These are phyloP conservation scores for Ophiostoma ulmi DNA, from an alignment of 2,329 filamentous ascomycete genomes.

Conservation along the genomic window DNA sequence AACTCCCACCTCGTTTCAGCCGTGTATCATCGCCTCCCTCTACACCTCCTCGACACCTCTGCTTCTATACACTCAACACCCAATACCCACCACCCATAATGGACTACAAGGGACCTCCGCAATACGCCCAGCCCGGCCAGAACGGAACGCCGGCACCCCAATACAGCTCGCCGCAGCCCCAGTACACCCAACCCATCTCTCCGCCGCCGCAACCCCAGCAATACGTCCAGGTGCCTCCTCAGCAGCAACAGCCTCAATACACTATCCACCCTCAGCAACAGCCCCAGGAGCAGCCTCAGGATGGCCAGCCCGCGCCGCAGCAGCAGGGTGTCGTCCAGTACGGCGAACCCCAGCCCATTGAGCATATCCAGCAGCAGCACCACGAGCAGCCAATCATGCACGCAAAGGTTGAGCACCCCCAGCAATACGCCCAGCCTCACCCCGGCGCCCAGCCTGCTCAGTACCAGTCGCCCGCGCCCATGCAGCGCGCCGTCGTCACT, in stretches of 20 bases:
- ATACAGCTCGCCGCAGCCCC: constrained; percentile 6
- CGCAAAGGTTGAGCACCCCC: neutral
- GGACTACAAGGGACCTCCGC: constrained; percentile 30
- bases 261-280: constrained; percentile 13
- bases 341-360: constrained; percentile 20
- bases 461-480: constrained; percentile 23
- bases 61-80: neutral
- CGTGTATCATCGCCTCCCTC: neutral
- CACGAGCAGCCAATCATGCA: neutral
- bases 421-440: constrained; percentile 12
- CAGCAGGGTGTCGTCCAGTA: constrained; percentile 15
- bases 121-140: constrained; percentile 22
- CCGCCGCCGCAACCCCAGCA: constrained; percentile 6
- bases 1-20: neutral
- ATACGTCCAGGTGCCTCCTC: constrained; percentile 6
- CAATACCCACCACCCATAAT: constrained; percentile 15
- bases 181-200: neutral
- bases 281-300: constrained; percentile 4
- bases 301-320: constrained; percentile 15
- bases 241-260: constrained; percentile 20
- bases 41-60: neutral
- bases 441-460: constrained; percentile 14
- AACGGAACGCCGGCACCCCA: constrained; percentile 9
- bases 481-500: constrained; percentile 23
- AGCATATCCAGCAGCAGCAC: constrained; percentile 24